Percentiles rank a stretch among this genome's conserved stretches.
Evolutionary conservation across 1,284 basidiomycete species (phyloP).

Genomic region (Ustilago sp.): DNA sequence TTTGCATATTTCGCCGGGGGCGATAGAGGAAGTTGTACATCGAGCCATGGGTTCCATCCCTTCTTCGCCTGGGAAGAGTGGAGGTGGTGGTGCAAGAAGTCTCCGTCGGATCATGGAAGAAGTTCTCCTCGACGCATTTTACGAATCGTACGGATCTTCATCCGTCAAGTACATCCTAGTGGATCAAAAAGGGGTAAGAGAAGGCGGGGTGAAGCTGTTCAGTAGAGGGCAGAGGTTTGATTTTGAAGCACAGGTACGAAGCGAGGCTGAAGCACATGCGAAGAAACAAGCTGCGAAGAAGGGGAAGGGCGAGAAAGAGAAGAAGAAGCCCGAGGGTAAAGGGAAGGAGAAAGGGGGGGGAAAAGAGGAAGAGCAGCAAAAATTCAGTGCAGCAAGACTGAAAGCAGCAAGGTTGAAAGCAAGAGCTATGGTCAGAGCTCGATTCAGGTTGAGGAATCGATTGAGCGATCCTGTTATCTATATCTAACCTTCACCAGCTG

Average conservation of each 20-base stretch:
- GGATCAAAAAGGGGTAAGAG: constrained; percentile 11
- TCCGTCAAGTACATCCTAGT: constrained; percentile 38
- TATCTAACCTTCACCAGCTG: constrained; percentile 6
- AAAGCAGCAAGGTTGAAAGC: constrained; percentile 14
- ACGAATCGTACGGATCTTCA: constrained; percentile 24
- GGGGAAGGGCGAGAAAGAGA: neutral
- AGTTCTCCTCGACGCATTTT: constrained; percentile 53
- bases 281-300: neutral
- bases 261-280: constrained; percentile 13
- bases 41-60: constrained; percentile 52
- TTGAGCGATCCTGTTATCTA: constrained; percentile 49
- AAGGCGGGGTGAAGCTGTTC: constrained; percentile 27
- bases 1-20: constrained; percentile 28
- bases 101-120: constrained; percentile 86
- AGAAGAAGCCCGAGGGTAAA: neutral
- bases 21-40: constrained; percentile 66
- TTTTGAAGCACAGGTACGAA: constrained; percentile 12
- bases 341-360: neutral
- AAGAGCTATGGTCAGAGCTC: constrained; percentile 12
- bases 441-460: constrained; percentile 32
- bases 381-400: neutral
- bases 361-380: neutral
- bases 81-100: constrained; percentile 79
- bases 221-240: constrained; percentile 38
- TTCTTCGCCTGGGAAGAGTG: neutral